A percentile compares a stretch with the other conserved stretches of the same genome.
These are phyloP conservation scores for Vaucheria bursata DNA, from an alignment of 352 stramenopile species.

Conservation along the genomic window DNA sequence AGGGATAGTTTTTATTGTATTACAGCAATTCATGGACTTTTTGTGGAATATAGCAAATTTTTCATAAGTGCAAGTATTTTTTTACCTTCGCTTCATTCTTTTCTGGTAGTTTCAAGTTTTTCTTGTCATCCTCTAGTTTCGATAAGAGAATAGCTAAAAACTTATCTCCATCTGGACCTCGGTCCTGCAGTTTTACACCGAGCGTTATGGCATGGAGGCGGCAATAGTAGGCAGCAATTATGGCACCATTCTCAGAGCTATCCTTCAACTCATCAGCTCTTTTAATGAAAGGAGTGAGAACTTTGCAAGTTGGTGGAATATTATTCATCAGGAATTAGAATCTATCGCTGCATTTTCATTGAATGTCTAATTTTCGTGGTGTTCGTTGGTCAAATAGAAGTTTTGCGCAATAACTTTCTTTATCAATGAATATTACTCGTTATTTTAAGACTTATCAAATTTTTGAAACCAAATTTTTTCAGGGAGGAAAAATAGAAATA, in stretches of 20 bases:
- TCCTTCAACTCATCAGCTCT: slow-evolving; percentile 86
- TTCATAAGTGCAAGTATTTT: neutral
- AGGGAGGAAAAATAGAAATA: too few species aligned
- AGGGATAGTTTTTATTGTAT: neutral
- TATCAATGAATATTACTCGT: too few species aligned
- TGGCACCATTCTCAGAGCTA: slow-evolving; percentile 69
- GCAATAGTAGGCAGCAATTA: slow-evolving; percentile 89
- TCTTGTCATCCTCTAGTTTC: slow-evolving; percentile 14
- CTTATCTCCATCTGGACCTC: neutral
- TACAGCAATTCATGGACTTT: too few species aligned
- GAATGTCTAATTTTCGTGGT: too few species aligned
- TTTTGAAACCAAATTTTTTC: too few species aligned
- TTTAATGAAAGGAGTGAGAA: slow-evolving; percentile 79
- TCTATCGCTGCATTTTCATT: too few species aligned
- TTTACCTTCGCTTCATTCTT: neutral
- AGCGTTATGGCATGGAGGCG: slow-evolving; percentile 60
- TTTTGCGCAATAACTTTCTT: too few species aligned
- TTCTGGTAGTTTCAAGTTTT: neutral
- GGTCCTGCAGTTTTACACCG: slow-evolving; percentile 37
- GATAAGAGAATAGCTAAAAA: neutral
- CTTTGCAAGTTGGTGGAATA: slow-evolving; percentile 82
- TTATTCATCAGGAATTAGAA: too few species aligned
- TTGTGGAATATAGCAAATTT: neutral
- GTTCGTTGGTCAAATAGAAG: too few species aligned
- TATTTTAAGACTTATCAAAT: too few species aligned